Evolutionary conservation across 2,329 filamentous ascomycete genomes (phyloP), one percentile per base, ranked within the genome.

Genomic region (Dryadomyces quercivorus): DNA sequence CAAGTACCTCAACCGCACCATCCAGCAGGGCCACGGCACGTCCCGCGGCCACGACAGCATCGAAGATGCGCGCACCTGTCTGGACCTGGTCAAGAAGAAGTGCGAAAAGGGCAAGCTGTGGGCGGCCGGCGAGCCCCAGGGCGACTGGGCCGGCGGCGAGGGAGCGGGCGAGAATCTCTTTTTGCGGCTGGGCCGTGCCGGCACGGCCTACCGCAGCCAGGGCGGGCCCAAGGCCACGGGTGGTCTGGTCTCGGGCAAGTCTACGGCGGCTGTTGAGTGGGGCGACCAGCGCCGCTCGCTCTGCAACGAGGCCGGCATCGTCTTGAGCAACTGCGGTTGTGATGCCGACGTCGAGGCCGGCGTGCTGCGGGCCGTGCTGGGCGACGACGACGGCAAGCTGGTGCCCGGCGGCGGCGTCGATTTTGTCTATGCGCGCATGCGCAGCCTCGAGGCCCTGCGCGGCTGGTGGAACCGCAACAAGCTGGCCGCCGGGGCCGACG

Each of bases 41-140:
- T 75, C 76, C 16, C 66, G 66, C 16, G 93, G 93, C 16, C 93
- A 98, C 66, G 85, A 97, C 74, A 93, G 88, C 56, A 78, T 95
- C 59, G 93, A 98, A 68, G 93, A 98, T 67, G 90, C 93, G 15
- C 84, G 79, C 60, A 90, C 93, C 2, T 94, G 90, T 59, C 82
- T 98, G 15, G 91, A 97, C 63, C 83, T 98, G 1, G 82, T 97
- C 50, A 95, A 93, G 69, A 85, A 92, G 65, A 98, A 98, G 68
- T 96, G 92, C 67, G 91, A 97, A 67, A 93, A 88, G 69, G 93
- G 93, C 44, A 87, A 86, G 59, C 70, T 75, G 22, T 98, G 91
- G 88, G 93, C 89, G 15, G 16, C 21, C 43, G 55, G n/a, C 45
- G 55, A 43, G 18, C 50, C 22, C 10, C 49, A 20, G 40, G 53